Evolutionary conservation across 352 stramenopile genomes (phyloP), one percentile per base, ranked within the genome.

Genomic region (Globisporangium mamillatum): DNA sequence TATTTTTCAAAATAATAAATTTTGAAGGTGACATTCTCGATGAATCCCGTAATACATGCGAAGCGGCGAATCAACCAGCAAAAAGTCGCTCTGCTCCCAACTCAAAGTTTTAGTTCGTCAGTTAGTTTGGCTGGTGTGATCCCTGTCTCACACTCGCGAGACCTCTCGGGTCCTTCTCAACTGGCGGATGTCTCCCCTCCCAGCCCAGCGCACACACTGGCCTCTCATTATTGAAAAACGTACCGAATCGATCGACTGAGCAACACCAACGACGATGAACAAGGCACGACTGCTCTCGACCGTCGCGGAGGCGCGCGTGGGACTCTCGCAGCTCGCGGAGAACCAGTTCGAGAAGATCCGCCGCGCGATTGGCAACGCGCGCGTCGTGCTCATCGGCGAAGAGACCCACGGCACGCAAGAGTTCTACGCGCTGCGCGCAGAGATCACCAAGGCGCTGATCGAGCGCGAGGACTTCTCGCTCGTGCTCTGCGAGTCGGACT

Each of bases 401-500:
- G 71, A 77, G 34, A 78, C 71, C 36, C 74, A 80, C 48, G 74
- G 74, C 1, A 78, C 71, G 34, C 68, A 80, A 24, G 74, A 80
- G 55, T 80, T 78, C 34, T 80, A 80, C 52, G 46, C 24, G 3
- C 27, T 77, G 29, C 74, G 74, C 1, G 71, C 72, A 24, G 72
- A 75, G 65, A 77, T 80, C 54, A 80, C 74, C 20, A 70, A 76
- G 46, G 69, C 69, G 34, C 62, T 80, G 53, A 64, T 80, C 56
- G 72, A 75, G 48, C 50, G 52, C 25, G 69, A 77, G 36, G 58
- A 68, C 18, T 80, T 80, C 56, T 78, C 71, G 61, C 63, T 77
- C 41, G 71, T 80, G 64, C 64, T 77, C 9, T 78, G 71, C 36
- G 74, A 80, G 56, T 77, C 71, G n/a, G 74, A 80, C 38, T 80